Percentiles rank a stretch among this genome's conserved stretches.
Conservation (phyloP, 768 basidiomycete species). For the Boletus sensibilis region DNA sequence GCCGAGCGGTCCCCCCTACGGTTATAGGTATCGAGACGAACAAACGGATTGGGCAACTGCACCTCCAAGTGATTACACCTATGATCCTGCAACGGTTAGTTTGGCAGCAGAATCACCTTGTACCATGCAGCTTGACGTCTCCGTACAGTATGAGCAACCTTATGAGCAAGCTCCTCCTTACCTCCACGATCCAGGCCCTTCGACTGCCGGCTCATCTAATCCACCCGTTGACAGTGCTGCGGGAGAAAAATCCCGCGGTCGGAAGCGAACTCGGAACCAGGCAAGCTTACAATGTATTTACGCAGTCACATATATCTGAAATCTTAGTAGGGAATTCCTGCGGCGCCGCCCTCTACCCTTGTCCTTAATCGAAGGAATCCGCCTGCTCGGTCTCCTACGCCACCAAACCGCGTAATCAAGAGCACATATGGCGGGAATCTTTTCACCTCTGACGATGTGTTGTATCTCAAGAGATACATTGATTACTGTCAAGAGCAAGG, state of each 20-base stretch:
- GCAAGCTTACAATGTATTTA: conserved; percentile 31
- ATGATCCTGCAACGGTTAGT: conserved; percentile 52
- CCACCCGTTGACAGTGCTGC: conserved; percentile 23
- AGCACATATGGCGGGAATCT: conserved; percentile 88
- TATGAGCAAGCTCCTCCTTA: conserved; percentile 60
- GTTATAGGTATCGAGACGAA: conserved; percentile 65
- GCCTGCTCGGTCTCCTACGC: conserved; percentile 77
- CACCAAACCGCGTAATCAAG: conserved; percentile 79
- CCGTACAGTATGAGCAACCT: conserved; percentile 49
- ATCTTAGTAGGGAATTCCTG: conserved; percentile 51
- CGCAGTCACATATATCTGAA: conserved; percentile 1
- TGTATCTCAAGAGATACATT: conserved; percentile 84
- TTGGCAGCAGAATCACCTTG: background rate
- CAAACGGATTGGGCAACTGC: conserved; percentile 45
- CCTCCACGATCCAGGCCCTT: conserved; percentile 51
- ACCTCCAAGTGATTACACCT: conserved; percentile 48
- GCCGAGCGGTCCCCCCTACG: conserved; percentile 46
- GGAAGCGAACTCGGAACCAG: conserved; percentile 65
- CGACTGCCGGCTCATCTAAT: conserved; percentile 43
- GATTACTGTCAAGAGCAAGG: conserved; percentile 90
- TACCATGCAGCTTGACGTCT: conserved; percentile 6
- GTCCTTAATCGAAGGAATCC: conserved; percentile 66
- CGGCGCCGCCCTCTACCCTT: conserved; percentile 62
- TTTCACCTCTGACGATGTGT: conserved; percentile 80
- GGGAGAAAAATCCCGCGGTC: conserved; percentile 55